These are phyloP conservation scores for Sarocladium kiliense DNA, from an alignment of 2,329 filamentous ascomycete species.

Conservation along the genomic window DNA sequence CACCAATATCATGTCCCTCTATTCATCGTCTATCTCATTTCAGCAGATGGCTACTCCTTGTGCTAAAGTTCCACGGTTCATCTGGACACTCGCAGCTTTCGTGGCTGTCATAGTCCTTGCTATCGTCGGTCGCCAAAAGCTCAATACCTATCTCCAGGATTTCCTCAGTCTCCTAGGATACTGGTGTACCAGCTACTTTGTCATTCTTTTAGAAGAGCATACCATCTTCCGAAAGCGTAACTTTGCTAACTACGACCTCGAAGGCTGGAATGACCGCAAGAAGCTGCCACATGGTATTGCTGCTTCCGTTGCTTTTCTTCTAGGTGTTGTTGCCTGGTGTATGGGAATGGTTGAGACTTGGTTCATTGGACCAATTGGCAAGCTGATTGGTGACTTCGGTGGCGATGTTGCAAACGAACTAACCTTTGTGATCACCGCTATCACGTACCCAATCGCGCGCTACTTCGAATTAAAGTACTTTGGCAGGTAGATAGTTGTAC, in stretches of 20 bases:
- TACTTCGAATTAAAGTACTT: conserved; percentile 7
- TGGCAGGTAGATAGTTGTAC: no score
- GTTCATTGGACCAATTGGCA: conserved; percentile 7
- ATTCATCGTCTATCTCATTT: conserved; percentile 62
- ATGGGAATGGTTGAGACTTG: conserved; percentile 8
- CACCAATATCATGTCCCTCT: conserved; percentile 69
- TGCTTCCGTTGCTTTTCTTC: conserved; percentile 54
- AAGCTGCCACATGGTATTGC: conserved; percentile 60
- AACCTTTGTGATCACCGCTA: not conserved
- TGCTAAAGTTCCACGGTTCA: conserved; percentile 60
- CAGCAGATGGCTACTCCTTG: conserved; percentile 30
- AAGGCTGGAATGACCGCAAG: conserved; percentile 50
- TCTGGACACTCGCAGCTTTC: conserved; percentile 60
- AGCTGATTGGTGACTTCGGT: not conserved
- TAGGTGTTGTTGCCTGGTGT: conserved; percentile 1
- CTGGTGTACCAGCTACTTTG: conserved; percentile 71
- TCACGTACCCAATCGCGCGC: conserved; percentile 1
- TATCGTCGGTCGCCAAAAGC: conserved; percentile 63
- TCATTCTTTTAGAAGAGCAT: conserved; percentile 61
- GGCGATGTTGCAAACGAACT: conserved; percentile 4
- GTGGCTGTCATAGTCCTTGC: conserved; percentile 62
- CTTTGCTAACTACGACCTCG: conserved; percentile 48
- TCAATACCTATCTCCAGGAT: conserved; percentile 60
- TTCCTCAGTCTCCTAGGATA: conserved; percentile 68
- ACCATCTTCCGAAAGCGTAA: conserved; percentile 62